Base-by-base conservation (phyloP, 305 asterid species). In the Ajuga reptans region DNA sequence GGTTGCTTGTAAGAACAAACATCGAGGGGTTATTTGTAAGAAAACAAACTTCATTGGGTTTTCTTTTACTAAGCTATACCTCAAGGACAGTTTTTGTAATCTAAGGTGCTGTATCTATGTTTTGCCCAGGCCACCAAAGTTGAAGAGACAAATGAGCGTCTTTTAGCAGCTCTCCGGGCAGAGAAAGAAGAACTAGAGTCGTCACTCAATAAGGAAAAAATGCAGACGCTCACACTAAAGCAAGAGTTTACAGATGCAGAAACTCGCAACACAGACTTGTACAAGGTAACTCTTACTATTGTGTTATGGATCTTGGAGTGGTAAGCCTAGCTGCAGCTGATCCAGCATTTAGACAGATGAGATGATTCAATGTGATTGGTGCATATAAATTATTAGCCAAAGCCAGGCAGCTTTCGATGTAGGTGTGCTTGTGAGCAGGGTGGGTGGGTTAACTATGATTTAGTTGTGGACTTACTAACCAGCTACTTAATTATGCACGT, bases 121-220 rank as follows among this genome's bases (percentile, higher is more conserved):
- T 46, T 66, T 66, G 43, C 78, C 72, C 89, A 89, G 99, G 66
- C 70, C 69, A 82, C 78, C 72, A 82, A 84, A 72, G 79, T 72
- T 72, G 96, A 80, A 81, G 91, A 83, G 80, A 81, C 84, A 60
- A 82, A 80, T 72, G 92, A 82, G 46, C 80, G 64, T 14, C 80
- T 84, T 66, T 17, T 91, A 68, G 83, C 82, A 65, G 74, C 89
- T 52, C 80, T 85, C 64, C 84, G 86, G 78, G 82, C 87, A 58
- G 93, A 89, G 73, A 89, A 86, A 84, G 90, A 87, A 65, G 95
- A 89, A 78, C 49, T 89, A 63, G 96, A 91, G 74, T 81, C 84
- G 3, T 82, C 95, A 6, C 86, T 93, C 53, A 78, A 75, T 76
- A 83, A 78, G 83, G 99, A 93, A 87, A 91, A 80, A 81, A 68